Percentiles rank a stretch among this genome's conserved stretches.
Evolutionary conservation across 2,329 filamentous ascomycete genomes (phyloP).

Genomic region (Calonectria hawksworthii): DNA sequence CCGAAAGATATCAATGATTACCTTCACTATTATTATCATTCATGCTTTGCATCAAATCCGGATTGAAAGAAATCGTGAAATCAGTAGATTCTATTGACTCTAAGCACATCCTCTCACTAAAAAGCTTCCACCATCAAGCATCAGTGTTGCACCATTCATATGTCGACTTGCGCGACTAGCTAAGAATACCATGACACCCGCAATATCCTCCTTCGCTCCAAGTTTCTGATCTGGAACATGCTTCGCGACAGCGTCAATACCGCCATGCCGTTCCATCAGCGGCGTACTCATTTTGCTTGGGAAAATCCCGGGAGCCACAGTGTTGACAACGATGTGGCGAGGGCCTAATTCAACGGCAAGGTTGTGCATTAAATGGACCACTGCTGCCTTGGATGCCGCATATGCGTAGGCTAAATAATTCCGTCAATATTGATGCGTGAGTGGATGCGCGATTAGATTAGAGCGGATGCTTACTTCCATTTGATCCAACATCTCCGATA

Average conservation of each 20-base stretch:
- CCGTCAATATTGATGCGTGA: background rate
- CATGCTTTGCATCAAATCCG: no score
- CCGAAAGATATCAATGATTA: no score
- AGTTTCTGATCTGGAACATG: slow-evolving; percentile 13
- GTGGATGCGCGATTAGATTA: no score
- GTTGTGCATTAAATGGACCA: slow-evolving; percentile 10
- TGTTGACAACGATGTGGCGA: slow-evolving; percentile 6
- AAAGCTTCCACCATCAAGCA: slow-evolving; percentile 12
- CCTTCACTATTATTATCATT: no score
- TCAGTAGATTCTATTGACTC: no score
- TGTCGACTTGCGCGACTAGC: slow-evolving; percentile 5
- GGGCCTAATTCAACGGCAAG: slow-evolving; percentile 15
- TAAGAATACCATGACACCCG: slow-evolving; percentile 16
- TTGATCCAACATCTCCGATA: background rate
- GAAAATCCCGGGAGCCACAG: slow-evolving; percentile 6
- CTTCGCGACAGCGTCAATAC: slow-evolving; percentile 5
- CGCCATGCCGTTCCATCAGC: slow-evolving; percentile 8
- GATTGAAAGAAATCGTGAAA: no score
- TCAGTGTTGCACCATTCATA: slow-evolving; percentile 14
- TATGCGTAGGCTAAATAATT: background rate
- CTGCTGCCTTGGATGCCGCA: background rate
- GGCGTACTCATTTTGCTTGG: slow-evolving; percentile 11
- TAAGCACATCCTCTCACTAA: slow-evolving; percentile 18
- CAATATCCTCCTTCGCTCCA: slow-evolving; percentile 15
- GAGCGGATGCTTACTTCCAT: background rate